phyloP scores from a whole-genome alignment of 2,329 filamentous ascomycete genomes.

The Periconia sp. region DNA sequence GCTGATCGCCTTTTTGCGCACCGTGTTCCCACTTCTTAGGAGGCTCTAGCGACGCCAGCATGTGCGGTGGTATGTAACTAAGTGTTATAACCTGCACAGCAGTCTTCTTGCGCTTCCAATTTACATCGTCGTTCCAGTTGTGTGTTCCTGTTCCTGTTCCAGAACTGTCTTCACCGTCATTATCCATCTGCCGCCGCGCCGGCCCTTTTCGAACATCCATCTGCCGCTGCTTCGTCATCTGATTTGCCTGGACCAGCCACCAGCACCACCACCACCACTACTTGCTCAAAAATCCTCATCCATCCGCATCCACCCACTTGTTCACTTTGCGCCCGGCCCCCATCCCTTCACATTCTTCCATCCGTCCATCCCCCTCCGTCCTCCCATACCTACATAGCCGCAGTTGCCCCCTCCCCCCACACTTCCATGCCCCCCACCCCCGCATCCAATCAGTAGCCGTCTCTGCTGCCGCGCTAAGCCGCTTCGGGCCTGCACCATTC shows the following conservation, averaged over 20 bases:
- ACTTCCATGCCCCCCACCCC: neutral
- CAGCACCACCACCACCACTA: neutral
- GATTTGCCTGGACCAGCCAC: neutral
- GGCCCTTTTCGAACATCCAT: neutral
- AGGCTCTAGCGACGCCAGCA: too few species aligned
- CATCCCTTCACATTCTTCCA: too few species aligned
- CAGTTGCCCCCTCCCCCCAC: too few species aligned
- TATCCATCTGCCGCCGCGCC: neutral
- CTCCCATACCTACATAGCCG: too few species aligned
- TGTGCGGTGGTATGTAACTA: neutral
- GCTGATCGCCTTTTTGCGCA: neutral
- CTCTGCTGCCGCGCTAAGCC: slow-evolving; percentile 41
- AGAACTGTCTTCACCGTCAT: neutral
- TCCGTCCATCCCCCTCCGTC: too few species aligned
- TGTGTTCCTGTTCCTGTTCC: too few species aligned
- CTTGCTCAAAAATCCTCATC: neutral
- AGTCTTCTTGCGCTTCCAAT: too few species aligned
- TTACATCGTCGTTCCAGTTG: too few species aligned
- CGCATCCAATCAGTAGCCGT: neutral
- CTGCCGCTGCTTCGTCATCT: neutral
- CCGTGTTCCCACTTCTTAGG: neutral
- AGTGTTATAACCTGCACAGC: too few species aligned
- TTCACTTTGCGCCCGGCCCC: too few species aligned
- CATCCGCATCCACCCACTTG: too few species aligned
- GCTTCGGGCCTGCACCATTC: slow-evolving; percentile 2